phyloP scores from a whole-genome alignment of 2,329 filamentous ascomycete species.

The Aureobasidium sp. region DNA sequence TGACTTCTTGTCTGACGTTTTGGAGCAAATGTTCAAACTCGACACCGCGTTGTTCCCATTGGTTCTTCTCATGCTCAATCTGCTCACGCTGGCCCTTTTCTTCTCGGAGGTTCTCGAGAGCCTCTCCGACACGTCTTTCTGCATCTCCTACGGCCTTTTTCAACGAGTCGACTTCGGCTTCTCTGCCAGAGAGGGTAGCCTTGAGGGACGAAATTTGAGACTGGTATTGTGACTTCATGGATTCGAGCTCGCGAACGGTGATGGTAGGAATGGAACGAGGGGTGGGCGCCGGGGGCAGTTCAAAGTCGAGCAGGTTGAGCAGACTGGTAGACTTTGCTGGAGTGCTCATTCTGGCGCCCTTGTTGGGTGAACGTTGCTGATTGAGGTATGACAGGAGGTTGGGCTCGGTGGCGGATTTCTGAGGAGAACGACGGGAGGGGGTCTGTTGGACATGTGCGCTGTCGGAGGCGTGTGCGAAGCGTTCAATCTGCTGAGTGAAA shows the following conservation, averaged over 20 bases:
- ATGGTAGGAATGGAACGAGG: constrained; percentile 86
- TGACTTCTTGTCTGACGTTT: constrained; percentile 74
- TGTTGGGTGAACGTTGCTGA: constrained; percentile 36
- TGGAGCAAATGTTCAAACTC: constrained; percentile 80
- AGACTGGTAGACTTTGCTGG: constrained; percentile 44
- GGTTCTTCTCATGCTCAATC: constrained; percentile 65
- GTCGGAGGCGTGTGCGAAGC: constrained; percentile 38
- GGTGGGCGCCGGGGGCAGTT: constrained; percentile 88
- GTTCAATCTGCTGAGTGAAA: constrained; percentile 72
- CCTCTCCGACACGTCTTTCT: constrained; percentile 83
- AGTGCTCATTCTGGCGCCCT: constrained; percentile 30
- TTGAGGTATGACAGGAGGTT: constrained; percentile 39
- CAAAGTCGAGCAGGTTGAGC: constrained; percentile 75
- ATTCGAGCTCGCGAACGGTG: constrained; percentile 86
- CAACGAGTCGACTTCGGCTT: constrained; percentile 81
- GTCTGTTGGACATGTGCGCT: constrained; percentile 29
- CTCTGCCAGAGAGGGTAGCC: constrained; percentile 83
- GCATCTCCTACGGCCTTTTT: constrained; percentile 85
- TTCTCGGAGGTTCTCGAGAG: constrained; percentile 75
- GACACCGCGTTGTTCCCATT: constrained; percentile 75
- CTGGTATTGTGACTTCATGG: constrained; percentile 80
- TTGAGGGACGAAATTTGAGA: constrained; percentile 93
- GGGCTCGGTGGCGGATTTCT: constrained; percentile 43
- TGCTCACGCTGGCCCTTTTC: constrained; percentile 64
- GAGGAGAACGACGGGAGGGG: constrained; percentile 40